These are phyloP conservation scores for Corynespora cassiicola DNA, from an alignment of 2,329 filamentous ascomycete genomes.

Conservation along the genomic window DNA sequence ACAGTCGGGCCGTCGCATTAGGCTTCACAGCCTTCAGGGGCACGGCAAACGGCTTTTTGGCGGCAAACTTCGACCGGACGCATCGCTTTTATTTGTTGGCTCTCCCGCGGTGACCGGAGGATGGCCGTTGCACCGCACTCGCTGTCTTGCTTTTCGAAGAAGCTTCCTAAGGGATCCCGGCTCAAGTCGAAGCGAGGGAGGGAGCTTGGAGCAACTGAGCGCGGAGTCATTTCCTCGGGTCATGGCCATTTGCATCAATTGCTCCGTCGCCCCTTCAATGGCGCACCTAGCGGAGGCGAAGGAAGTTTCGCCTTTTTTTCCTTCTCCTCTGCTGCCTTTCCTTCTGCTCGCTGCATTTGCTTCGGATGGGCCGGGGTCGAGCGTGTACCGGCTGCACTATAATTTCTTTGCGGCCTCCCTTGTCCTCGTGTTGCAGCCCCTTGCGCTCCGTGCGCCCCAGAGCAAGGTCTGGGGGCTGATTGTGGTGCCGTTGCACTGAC, in stretches of 20 bases:
- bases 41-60: constrained; percentile 25
- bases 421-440: constrained; percentile 36
- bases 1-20: constrained; percentile 24
- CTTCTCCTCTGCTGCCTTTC: constrained; percentile 10
- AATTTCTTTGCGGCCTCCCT: constrained; percentile 25
- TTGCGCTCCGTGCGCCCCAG: constrained; percentile 28
- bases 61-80: constrained; percentile 19
- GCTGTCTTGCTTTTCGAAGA: constrained; percentile 27
- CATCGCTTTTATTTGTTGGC: constrained; percentile 31
- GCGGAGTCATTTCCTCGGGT: constrained; percentile 18
- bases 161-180: constrained; percentile 24
- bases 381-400: constrained; percentile 25
- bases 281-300: too few relatives aligned
- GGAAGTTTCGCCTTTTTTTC: too few relatives aligned
- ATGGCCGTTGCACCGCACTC: constrained; percentile 35
- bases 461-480: constrained; percentile 26
- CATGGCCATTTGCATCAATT: constrained; percentile 12
- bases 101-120: constrained; percentile 27
- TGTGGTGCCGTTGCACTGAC: constrained; percentile 25
- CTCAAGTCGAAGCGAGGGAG: constrained; percentile 26
- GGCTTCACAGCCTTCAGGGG: constrained; percentile 34
- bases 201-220: constrained; percentile 27
- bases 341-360: constrained; percentile 11
- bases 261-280: too few relatives aligned
- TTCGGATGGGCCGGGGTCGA: constrained; percentile 6